Conservation (phyloP, 2,329 filamentous ascomycete genomes). For the Amylocarpus encephaloides region DNA sequence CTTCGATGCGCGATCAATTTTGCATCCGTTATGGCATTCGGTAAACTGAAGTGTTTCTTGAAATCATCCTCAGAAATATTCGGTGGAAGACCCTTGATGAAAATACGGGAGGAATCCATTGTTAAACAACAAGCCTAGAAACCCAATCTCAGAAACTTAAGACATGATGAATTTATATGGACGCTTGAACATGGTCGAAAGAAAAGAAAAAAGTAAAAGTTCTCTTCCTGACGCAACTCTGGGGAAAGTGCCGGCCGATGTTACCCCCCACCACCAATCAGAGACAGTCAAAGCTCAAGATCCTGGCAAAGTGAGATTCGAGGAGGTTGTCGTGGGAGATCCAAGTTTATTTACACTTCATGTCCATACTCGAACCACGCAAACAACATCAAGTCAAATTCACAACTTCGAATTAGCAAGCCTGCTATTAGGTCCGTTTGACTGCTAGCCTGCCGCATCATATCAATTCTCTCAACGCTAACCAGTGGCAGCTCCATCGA, state of each 20-base stretch:
- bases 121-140: not conserved
- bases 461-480: too few relatives aligned
- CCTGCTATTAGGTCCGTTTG: too few relatives aligned
- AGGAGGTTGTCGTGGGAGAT: too few relatives aligned
- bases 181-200: not conserved
- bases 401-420: too few relatives aligned
- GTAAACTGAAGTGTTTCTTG: slow-evolving; percentile 77
- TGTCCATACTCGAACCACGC: too few relatives aligned
- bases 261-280: not conserved
- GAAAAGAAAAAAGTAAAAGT: slow-evolving; percentile 3
- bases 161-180: not conserved
- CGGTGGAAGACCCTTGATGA: slow-evolving; percentile 80
- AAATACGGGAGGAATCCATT: slow-evolving; percentile 55
- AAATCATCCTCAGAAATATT: slow-evolving; percentile 80
- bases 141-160: not conserved
- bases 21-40: slow-evolving; percentile 76
- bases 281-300: not conserved
- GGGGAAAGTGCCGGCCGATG: not conserved
- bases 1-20: slow-evolving; percentile 84
- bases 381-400: too few relatives aligned
- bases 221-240: not conserved
- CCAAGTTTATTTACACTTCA: too few relatives aligned
- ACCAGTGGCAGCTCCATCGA: too few relatives aligned
- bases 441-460: too few relatives aligned
- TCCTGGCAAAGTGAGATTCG: too few relatives aligned